Conservation (phyloP, 2,329 filamentous ascomycete species). For the Cytospora paraplurivora region DNA sequence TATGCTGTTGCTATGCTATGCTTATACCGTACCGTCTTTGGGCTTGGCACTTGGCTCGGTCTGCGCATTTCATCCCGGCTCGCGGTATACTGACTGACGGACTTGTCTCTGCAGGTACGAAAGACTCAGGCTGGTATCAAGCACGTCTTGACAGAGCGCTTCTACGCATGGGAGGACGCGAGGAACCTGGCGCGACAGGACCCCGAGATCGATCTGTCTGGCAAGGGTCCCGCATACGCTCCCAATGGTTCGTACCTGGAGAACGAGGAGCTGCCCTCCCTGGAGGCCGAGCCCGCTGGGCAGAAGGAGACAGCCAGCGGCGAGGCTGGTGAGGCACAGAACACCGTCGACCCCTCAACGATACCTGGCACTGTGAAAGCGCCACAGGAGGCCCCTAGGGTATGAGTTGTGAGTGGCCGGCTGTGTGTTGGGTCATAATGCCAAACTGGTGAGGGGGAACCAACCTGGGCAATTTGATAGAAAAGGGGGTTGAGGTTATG, state of each 20-base stretch:
- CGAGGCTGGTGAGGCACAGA: slow-evolving; percentile 19
- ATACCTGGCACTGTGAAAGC: slow-evolving; percentile 21
- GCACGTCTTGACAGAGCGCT: slow-evolving; percentile 82
- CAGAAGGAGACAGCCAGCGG: slow-evolving; percentile 19
- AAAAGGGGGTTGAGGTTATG: too few relatives aligned
- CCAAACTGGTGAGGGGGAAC: not conserved
- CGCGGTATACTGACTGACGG: slow-evolving; percentile 18
- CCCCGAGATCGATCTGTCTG: slow-evolving; percentile 64
- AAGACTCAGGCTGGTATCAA: slow-evolving; percentile 81
- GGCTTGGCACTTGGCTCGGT: not conserved
- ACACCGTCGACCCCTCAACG: slow-evolving; percentile 27
- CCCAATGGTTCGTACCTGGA: slow-evolving; percentile 38
- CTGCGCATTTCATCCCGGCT: not conserved
- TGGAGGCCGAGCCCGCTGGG: slow-evolving; percentile 31
- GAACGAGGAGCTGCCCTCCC: slow-evolving; percentile 40
- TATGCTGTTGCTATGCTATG: not conserved
- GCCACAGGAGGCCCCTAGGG: slow-evolving; percentile 23
- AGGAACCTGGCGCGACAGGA: slow-evolving; percentile 65
- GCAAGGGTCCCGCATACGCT: slow-evolving; percentile 52
- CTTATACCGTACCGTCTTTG: not conserved
- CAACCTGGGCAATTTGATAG: not conserved
- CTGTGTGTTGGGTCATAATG: not conserved
- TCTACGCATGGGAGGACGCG: slow-evolving; percentile 84
- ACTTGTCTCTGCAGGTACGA: slow-evolving; percentile 58
- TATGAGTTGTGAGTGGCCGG: slow-evolving; percentile 22